phyloP scores from a whole-genome alignment of 345 rosid species.

The Eucalyptus marginata region DNA sequence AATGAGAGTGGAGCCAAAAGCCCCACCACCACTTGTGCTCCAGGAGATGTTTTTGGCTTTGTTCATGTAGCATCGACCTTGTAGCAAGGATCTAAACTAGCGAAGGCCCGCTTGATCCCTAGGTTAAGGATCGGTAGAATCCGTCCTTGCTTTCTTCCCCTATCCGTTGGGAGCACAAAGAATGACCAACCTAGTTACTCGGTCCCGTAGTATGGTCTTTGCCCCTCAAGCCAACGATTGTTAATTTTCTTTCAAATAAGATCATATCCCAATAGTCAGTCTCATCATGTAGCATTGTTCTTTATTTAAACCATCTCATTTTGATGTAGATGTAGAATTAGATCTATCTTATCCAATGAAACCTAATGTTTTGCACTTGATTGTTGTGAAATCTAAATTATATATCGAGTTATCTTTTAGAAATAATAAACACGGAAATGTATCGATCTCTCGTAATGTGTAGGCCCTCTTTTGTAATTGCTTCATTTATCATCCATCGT shows the following conservation, averaged over 20 bases:
- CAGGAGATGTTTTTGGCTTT: not conserved
- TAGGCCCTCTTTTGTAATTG: not conserved
- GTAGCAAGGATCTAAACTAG: too few relatives aligned
- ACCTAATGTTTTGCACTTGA: not conserved
- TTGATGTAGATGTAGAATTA: not conserved
- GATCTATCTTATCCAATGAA: not conserved
- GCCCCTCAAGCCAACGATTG: not conserved
- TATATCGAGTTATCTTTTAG: not conserved
- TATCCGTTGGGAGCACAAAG: not conserved
- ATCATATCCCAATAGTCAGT: not conserved
- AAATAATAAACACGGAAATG: not conserved
- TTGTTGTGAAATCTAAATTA: not conserved
- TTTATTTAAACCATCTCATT: not conserved
- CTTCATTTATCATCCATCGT: not conserved
- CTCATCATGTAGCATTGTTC: too few relatives aligned
- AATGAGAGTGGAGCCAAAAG: not conserved
- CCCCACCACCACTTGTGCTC: not conserved
- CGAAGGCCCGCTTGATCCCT: too few relatives aligned
- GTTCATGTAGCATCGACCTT: not conserved
- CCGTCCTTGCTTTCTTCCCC: too few relatives aligned
- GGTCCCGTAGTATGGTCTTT: rapidly evolving
- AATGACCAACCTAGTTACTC: not conserved
- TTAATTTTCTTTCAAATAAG: too few relatives aligned
- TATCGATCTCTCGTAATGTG: too few relatives aligned
- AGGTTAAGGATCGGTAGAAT: too few relatives aligned